Evolutionary conservation across 176 grass and related monocot species (phyloP).

Genomic region (Hsuehochloa calcarea): DNA sequence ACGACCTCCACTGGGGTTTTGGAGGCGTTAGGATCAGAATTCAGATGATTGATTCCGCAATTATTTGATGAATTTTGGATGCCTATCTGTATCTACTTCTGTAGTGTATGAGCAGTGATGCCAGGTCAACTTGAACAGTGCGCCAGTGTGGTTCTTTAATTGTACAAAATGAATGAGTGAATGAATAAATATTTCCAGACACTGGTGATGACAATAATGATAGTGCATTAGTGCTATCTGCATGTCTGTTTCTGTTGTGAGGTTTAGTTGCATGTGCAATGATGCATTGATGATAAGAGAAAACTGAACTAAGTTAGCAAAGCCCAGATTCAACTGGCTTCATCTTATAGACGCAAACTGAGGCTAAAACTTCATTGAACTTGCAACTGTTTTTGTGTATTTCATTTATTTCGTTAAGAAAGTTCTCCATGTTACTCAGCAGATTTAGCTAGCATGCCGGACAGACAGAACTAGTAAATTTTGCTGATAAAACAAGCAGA

Average conservation of each 20-base stretch:
- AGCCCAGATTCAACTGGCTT: background rate
- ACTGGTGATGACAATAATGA: no score
- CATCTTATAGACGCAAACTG: background rate
- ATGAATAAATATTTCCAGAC: background rate
- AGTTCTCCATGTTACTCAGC: background rate
- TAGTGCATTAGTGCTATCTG: no score
- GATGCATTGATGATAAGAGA: no score
- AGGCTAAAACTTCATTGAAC: background rate
- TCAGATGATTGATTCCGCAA: slow-evolving; percentile 27
- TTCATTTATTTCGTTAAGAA: background rate
- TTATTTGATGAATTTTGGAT: slow-evolving; percentile 30
- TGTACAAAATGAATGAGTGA: background rate
- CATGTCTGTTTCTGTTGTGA: no score
- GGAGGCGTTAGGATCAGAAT: slow-evolving; percentile 8
- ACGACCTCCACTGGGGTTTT: slow-evolving; percentile 11
- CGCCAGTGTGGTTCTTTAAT: background rate
- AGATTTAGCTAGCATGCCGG: background rate
- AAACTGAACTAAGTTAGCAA: no score
- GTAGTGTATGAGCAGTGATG: background rate
- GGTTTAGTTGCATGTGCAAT: no score
- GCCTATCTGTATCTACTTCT: background rate
- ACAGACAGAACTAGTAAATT: background rate
- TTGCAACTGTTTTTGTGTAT: background rate
- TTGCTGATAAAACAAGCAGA: background rate
- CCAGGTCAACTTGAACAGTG: slow-evolving; percentile 42